Conservation (phyloP, 2,329 filamentous ascomycete genomes). For the Sclerotinia spermophila region DNA sequence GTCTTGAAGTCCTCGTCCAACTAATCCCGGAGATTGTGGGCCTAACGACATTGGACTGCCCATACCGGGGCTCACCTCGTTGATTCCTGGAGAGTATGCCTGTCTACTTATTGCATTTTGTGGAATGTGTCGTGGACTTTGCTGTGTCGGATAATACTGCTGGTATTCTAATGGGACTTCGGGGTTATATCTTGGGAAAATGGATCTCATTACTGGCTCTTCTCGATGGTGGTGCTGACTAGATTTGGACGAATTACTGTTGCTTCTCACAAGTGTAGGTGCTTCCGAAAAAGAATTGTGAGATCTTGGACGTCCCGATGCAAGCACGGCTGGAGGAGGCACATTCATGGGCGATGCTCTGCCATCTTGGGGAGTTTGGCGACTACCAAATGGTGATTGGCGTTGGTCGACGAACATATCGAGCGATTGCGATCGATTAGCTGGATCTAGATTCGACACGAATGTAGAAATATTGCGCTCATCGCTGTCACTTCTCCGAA, state of each 20-base stretch:
- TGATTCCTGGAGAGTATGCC: conserved; percentile 48
- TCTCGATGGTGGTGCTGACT: conserved; percentile 52
- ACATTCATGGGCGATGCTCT: conserved; percentile 26
- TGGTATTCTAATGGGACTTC: conserved; percentile 63
- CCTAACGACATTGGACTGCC: conserved; percentile 33
- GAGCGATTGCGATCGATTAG: conserved; percentile 26
- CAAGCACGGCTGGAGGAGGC: conserved; percentile 31
- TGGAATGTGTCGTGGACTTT: conserved; percentile 61
- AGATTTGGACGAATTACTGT: conserved; percentile 49
- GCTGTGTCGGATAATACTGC: conserved; percentile 65
- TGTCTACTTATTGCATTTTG: conserved; percentile 62
- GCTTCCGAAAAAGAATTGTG: conserved; percentile 52
- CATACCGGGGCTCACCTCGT: conserved; percentile 31
- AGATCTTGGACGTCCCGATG: conserved; percentile 40
- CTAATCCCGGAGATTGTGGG: conserved; percentile 27
- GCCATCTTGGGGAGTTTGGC: conserved; percentile 24
- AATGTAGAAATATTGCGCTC: conserved; percentile 29
- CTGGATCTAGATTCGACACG: conserved; percentile 27
- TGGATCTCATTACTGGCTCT: conserved; percentile 57
- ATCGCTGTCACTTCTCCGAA: conserved; percentile 32
- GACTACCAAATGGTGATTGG: conserved; percentile 25
- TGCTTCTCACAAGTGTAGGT: conserved; percentile 47
- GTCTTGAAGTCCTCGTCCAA: conserved; percentile 34
- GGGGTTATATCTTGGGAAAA: conserved; percentile 73
- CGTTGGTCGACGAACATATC: conserved; percentile 23